phyloP scores from a whole-genome alignment of 2,329 filamentous ascomycete species.

The Paracoccidioides brasiliensis region DNA sequence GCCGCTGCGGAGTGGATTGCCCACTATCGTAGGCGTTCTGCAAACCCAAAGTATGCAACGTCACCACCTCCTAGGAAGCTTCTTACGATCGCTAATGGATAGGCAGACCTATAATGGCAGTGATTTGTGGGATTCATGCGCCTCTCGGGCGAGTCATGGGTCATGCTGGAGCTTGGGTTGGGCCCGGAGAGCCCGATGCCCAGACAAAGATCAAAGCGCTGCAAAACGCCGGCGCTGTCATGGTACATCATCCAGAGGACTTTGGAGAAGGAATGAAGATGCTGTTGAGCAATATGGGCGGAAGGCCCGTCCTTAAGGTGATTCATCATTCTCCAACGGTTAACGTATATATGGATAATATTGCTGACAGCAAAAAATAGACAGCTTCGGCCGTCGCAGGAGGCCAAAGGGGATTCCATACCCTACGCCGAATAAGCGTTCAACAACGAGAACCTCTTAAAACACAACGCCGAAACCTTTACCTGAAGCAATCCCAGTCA shows the following conservation, averaged over 20 bases:
- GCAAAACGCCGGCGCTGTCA: constrained; percentile 51
- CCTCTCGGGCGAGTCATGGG: constrained; percentile 58
- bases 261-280: constrained; percentile 57
- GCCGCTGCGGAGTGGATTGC: constrained; percentile 62
- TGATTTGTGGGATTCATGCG: constrained; percentile 56
- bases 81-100: constrained; percentile 10
- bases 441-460: not conserved
- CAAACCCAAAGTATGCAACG: constrained; percentile 48
- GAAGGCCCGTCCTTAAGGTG: constrained; percentile 15
- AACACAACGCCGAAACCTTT: constrained; percentile 39
- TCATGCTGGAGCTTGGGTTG: constrained; percentile 61
- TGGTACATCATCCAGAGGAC: constrained; percentile 64
- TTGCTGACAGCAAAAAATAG: constrained; percentile 8
- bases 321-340: not conserved
- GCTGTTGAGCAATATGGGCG: constrained; percentile 37
- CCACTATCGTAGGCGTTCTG: constrained; percentile 45
- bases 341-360: constrained; percentile 6
- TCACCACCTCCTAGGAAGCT: not conserved
- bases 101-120: constrained; percentile 54
- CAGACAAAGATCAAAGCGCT: constrained; percentile 54
- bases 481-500: constrained; percentile 42
- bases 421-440: constrained; percentile 18
- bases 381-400: constrained; percentile 13
- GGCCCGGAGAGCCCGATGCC: constrained; percentile 52
- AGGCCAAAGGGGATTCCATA: constrained; percentile 40